Evolutionary conservation across 805 yeast species (phyloP).

Genomic region (Metschnikowia koreensis): DNA sequence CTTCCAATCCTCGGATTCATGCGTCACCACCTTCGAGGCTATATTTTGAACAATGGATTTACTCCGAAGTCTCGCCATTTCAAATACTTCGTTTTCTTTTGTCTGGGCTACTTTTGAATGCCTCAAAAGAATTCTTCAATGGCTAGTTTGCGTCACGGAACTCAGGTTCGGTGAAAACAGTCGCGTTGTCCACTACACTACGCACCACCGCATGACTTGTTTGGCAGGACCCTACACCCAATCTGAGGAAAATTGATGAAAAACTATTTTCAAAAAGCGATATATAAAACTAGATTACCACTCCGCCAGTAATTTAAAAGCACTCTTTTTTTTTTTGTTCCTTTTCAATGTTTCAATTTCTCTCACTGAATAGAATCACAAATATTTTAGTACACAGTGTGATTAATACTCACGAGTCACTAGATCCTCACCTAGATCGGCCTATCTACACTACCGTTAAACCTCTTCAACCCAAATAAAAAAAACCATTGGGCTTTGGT

Average conservation of each 20-base stretch:
- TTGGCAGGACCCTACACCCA: not conserved
- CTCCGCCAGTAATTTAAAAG: too few relatives aligned
- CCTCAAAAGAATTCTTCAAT: not conserved
- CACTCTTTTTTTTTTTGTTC: too few relatives aligned
- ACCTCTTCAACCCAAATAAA: not conserved
- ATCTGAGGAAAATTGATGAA: not conserved
- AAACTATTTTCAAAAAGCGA: too few relatives aligned
- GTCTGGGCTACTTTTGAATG: not conserved
- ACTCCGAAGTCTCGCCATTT: constrained; percentile 49
- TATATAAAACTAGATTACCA: too few relatives aligned
- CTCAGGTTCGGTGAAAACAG: not conserved
- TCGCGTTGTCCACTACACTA: constrained; percentile 5
- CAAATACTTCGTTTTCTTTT: not conserved
- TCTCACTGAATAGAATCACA: not conserved
- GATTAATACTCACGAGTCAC: not conserved
- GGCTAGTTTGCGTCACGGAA: too few relatives aligned
- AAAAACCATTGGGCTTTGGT: not conserved
- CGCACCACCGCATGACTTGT: constrained; percentile 4
- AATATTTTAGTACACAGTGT: too few relatives aligned
- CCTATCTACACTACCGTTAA: not conserved
- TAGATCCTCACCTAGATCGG: not conserved
- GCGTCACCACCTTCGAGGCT: constrained; percentile 51
- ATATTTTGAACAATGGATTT: constrained; percentile 62
- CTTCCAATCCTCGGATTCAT: constrained; percentile 26
- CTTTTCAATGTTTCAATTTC: not conserved